Percentiles rank a stretch among this genome's conserved stretches.
These are phyloP conservation scores for Uromyces viciae-fabae DNA, from an alignment of 1,284 basidiomycete genomes.

Conservation along the genomic window DNA sequence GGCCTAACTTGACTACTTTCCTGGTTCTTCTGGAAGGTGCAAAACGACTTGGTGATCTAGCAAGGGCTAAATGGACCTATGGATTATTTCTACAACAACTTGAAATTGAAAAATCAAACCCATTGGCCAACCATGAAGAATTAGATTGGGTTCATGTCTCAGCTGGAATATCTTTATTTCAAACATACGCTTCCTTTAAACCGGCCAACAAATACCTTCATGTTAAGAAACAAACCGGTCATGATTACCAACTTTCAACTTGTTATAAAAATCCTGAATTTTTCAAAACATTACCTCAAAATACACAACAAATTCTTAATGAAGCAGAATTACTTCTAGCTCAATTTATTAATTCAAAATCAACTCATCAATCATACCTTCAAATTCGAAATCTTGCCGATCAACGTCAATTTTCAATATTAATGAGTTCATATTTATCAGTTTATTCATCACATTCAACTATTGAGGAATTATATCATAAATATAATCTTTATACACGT, in stretches of 20 bases:
- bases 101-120: background rate
- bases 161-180: conserved; percentile 30
- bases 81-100: conserved; percentile 32
- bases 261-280: conserved; percentile 17
- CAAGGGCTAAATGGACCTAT: conserved; percentile 42
- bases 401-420: conserved; percentile 23
- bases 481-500: conserved; percentile 21
- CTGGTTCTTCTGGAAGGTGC: conserved; percentile 40
- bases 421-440: conserved; percentile 40
- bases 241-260: background rate
- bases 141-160: conserved; percentile 21
- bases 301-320: background rate
- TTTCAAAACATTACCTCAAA: conserved; percentile 22
- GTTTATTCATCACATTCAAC: conserved; percentile 40
- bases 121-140: background rate
- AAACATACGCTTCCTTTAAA: conserved; percentile 40
- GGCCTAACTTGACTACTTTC: conserved; percentile 37
- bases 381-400: conserved; percentile 13
- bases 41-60: conserved; percentile 39
- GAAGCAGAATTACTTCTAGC: conserved; percentile 26
- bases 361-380: background rate
- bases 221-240: background rate
- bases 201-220: conserved; percentile 30
- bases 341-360: conserved; percentile 32
- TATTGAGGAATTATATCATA: conserved; percentile 21